Evolutionary conservation across 1,139 yeast species (phyloP), one percentile per base, ranked within the genome.

Genomic region (Scheffersomyces parashehatae): DNA sequence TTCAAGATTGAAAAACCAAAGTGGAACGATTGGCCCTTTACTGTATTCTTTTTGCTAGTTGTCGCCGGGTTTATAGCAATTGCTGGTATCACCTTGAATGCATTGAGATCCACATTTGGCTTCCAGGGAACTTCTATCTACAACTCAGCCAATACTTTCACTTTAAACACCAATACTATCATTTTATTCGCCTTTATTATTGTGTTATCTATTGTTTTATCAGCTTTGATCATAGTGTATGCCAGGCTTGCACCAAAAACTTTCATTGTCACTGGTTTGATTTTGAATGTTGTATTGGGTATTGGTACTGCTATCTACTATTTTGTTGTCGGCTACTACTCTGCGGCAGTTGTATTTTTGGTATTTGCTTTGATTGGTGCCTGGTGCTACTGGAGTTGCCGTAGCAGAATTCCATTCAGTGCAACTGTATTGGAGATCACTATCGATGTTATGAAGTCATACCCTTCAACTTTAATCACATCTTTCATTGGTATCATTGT

Each of bases 331-430:
- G 68, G 73, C 31, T 85, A 88, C 62, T 88, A 83, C 69, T 83
- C 90, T 8, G 91, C 95, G 0, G 96, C 89, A 4, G 71, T 88
- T 50, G 90, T 87, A 35, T 85, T 85, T 51, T 66, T 88, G 50
- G 75, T 85, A 1, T 79, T 85, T 56, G 76, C 89, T 0, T 60
- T 78, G 5, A 62, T 88, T 44, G 73, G 86, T 9, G 89, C 90
- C 1, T 81, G 77, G 69, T 78, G 86, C 56, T 88, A 85, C 64
- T 88, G 90, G 88, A 65, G 80, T 8, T 77, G 88, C 68, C 74
- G 96, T 47, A 62, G 68, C 5, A 73, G 95, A 53, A 87, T 88
- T 47, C 81, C 82, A 0, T 76, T 88, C 55, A 86, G 95, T 50
- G 89, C 93, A 2, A 76, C 86, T 5, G 83, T 88, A 28, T 68